These are phyloP conservation scores for Daedaleopsis sinensis DNA, from an alignment of 768 basidiomycete species.

Conservation along the genomic window DNA sequence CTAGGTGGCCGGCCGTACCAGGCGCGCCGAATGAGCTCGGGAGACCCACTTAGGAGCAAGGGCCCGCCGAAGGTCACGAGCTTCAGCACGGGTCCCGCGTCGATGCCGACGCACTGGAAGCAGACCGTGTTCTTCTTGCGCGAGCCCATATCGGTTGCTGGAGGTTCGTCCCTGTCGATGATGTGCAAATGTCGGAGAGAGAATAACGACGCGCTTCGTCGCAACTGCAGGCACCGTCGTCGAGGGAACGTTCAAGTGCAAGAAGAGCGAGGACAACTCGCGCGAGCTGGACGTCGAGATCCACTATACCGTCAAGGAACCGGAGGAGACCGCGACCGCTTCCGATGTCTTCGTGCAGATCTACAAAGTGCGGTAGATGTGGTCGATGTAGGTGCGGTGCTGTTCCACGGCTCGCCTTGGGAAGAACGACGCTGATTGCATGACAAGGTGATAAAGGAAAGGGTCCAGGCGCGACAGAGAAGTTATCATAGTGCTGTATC, in stretches of 20 bases:
- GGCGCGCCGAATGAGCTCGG: conserved; percentile 59
- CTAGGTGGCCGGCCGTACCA: conserved; percentile 67
- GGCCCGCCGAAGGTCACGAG: conserved; percentile 56
- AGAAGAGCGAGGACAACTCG: conserved; percentile 78
- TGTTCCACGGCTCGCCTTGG: background rate
- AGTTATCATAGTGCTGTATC: background rate
- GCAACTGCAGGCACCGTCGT: conserved; percentile 64
- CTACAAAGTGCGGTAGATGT: conserved; percentile 72
- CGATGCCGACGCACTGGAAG: conserved; percentile 94
- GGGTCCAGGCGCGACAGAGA: background rate
- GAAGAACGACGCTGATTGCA: background rate
- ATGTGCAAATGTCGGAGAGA: background rate
- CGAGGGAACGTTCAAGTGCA: conserved; percentile 79
- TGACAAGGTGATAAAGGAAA: background rate
- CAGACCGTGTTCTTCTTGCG: conserved; percentile 88
- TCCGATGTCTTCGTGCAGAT: conserved; percentile 68
- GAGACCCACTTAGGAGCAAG: conserved; percentile 44
- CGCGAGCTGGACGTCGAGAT: conserved; percentile 93
- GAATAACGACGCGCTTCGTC: too few relatives aligned
- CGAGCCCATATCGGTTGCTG: conserved; percentile 73
- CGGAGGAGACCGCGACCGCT: conserved; percentile 32
- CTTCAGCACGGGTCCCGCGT: conserved; percentile 90
- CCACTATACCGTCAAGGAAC: conserved; percentile 62
- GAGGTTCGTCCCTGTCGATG: conserved; percentile 52
- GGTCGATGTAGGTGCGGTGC: too few relatives aligned